phyloP scores from a whole-genome alignment of 2,329 filamentous ascomycete genomes.

The Alternaria viburni region DNA sequence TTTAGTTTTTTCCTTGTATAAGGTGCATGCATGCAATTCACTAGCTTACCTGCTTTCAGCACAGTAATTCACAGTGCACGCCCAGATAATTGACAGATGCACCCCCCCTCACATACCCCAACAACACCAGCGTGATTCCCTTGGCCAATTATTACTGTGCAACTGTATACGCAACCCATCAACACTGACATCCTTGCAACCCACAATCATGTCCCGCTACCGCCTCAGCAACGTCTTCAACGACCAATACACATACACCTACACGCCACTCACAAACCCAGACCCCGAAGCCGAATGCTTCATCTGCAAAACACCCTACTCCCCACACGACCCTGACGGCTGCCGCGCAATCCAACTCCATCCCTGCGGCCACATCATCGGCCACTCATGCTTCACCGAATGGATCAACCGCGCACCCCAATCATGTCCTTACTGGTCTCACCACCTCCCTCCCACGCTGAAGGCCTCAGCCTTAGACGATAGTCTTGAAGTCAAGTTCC shows the following conservation, averaged over 20 bases:
- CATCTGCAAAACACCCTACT: neutral
- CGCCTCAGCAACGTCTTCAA: neutral
- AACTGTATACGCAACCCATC: neutral
- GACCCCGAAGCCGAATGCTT: neutral
- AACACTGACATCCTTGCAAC: fast-evolving
- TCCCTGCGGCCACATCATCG: neutral
- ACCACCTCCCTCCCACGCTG: neutral
- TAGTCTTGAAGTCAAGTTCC: neutral
- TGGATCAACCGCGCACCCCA: neutral
- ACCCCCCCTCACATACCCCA: neutral
- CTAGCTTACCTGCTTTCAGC: neutral
- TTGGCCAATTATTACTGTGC: neutral
- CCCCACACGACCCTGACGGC: neutral
- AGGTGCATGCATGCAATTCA: neutral
- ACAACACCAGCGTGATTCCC: neutral
- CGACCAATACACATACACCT: neutral
- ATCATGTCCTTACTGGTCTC: neutral
- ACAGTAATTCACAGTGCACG: neutral
- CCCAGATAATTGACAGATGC: neutral
- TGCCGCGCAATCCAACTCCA: neutral
- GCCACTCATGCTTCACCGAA: neutral
- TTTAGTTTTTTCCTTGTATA: no score
- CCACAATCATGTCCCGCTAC: neutral
- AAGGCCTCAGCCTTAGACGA: neutral
- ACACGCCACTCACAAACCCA: neutral